Conservation (phyloP, 2,329 filamentous ascomycete species). For the Fusarium duplospermum region DNA sequence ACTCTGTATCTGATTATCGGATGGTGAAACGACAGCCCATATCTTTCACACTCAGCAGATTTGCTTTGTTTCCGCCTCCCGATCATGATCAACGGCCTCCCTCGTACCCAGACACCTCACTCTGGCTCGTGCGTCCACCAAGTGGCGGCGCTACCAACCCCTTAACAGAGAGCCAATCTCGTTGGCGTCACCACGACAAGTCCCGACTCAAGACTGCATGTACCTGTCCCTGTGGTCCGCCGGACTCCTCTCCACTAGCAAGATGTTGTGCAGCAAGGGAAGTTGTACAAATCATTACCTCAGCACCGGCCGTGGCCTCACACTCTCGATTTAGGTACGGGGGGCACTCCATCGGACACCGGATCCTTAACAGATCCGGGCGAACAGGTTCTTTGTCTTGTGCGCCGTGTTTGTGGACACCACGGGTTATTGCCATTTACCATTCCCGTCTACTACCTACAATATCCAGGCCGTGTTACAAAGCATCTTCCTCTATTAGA, state of each 20-base stretch:
- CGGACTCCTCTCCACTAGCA: conserved; percentile 19
- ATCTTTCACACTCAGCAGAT: neutral
- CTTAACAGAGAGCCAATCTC: conserved; percentile 43
- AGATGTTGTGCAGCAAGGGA: conserved; percentile 18
- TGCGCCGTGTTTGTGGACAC: conserved; percentile 16
- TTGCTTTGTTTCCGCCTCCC: neutral
- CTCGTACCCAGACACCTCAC: conserved; percentile 10
- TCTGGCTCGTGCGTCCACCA: conserved; percentile 35
- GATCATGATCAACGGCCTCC: neutral
- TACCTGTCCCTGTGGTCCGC: conserved; percentile 35
- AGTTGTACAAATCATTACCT: conserved; percentile 37
- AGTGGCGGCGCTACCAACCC: conserved; percentile 41
- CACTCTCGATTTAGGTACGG: conserved; percentile 7
- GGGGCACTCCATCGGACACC: conserved; percentile 11
- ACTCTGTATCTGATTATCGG: neutral
- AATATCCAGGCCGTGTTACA: neutral
- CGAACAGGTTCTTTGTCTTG: conserved; percentile 12
- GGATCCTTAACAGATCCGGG: conserved; percentile 29
- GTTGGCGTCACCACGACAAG: conserved; percentile 33
- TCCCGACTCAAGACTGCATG: conserved; percentile 27
- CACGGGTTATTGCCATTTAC: neutral
- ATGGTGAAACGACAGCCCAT: conserved; percentile 26
- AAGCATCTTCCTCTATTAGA: neutral
- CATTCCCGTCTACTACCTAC: neutral
- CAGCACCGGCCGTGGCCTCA: conserved; percentile 18